Percentiles rank a stretch among this genome's conserved stretches.
Evolutionary conservation across 441 rosid species (phyloP).

Genomic region (Pelargonium citronellum): DNA sequence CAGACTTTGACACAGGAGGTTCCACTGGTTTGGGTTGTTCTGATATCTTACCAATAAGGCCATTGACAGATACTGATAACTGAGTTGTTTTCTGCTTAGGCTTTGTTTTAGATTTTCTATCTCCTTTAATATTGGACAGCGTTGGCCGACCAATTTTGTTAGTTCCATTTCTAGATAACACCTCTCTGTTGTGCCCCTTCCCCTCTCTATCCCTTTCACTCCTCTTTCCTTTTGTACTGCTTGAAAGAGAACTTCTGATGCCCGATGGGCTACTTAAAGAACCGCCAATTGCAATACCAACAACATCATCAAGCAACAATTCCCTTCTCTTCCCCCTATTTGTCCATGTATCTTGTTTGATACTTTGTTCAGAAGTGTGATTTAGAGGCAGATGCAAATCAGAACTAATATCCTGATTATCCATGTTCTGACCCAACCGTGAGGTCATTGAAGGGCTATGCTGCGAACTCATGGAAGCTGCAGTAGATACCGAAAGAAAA

Average conservation of each 20-base stretch:
- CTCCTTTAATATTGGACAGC: slow-evolving; percentile 67
- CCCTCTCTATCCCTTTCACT: slow-evolving; percentile 98
- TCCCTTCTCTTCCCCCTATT: slow-evolving; percentile 84
- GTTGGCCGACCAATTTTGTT: slow-evolving; percentile 76
- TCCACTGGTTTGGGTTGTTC: slow-evolving; percentile 52
- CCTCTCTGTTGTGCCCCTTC: slow-evolving; percentile 65
- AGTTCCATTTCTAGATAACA: slow-evolving; percentile 59
- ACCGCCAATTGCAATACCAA: slow-evolving; percentile 40
- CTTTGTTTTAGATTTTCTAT: slow-evolving; percentile 75
- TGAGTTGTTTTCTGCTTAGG: slow-evolving; percentile 85
- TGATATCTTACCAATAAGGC: slow-evolving; percentile 50
- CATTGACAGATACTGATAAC: slow-evolving; percentile 66
- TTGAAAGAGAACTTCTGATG: slow-evolving; percentile 54
- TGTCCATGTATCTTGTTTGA: slow-evolving; percentile 65
- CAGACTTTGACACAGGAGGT: slow-evolving; percentile 42
- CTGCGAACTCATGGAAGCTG: slow-evolving; percentile 61
- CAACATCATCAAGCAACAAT: slow-evolving; percentile 74
- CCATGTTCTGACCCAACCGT: slow-evolving; percentile 42
- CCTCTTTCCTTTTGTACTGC: slow-evolving; percentile 85
- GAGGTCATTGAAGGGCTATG: slow-evolving; percentile 43
- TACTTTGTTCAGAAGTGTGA: slow-evolving; percentile 39
- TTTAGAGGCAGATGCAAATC: slow-evolving; percentile 39
- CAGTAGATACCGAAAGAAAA: slow-evolving; percentile 31
- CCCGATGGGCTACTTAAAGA: slow-evolving; percentile 35
- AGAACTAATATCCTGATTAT: slow-evolving; percentile 39